phyloP scores from a whole-genome alignment of 129 eudicot genomes.

The Pittosporum tobira region DNA sequence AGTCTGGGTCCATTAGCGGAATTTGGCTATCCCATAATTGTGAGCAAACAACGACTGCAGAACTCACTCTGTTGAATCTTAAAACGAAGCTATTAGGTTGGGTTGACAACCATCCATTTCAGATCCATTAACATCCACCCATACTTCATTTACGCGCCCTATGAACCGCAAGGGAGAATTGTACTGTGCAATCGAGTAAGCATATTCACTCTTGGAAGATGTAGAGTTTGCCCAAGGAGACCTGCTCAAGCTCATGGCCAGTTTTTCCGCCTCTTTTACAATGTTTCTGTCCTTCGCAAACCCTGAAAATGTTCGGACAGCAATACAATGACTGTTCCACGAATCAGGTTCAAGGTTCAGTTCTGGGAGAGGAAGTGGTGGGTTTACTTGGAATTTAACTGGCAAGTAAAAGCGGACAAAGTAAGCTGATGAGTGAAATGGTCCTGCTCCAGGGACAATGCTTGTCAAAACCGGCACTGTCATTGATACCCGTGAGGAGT shows the following conservation, averaged over 20 bases:
- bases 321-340: constrained; percentile 61
- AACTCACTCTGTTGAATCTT: constrained; percentile 15
- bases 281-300: constrained; percentile 66
- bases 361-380: constrained; percentile 89
- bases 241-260: constrained; percentile 59
- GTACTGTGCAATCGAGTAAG: constrained; percentile 82
- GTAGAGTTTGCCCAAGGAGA: constrained; percentile 71
- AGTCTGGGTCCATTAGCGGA: not conserved
- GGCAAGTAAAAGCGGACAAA: constrained; percentile 61
- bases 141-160: constrained; percentile 77
- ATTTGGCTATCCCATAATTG: not conserved
- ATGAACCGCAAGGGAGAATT: constrained; percentile 57
- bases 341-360: constrained; percentile 54
- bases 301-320: constrained; percentile 76
- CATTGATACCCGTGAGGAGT: constrained; percentile 66
- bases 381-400: constrained; percentile 49
- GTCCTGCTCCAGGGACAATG: constrained; percentile 66
- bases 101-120: constrained; percentile 35
- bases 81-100: constrained; percentile 38
- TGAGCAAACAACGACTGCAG: not conserved
- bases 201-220: constrained; percentile 45
- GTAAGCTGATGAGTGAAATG: constrained; percentile 68
- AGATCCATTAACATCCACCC: constrained; percentile 67
- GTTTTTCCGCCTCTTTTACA: constrained; percentile 62
- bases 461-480: constrained; percentile 70